These are phyloP conservation scores for Leptomonas seymouri DNA, from an alignment of 208 protist genomes.

Conservation along the genomic window DNA sequence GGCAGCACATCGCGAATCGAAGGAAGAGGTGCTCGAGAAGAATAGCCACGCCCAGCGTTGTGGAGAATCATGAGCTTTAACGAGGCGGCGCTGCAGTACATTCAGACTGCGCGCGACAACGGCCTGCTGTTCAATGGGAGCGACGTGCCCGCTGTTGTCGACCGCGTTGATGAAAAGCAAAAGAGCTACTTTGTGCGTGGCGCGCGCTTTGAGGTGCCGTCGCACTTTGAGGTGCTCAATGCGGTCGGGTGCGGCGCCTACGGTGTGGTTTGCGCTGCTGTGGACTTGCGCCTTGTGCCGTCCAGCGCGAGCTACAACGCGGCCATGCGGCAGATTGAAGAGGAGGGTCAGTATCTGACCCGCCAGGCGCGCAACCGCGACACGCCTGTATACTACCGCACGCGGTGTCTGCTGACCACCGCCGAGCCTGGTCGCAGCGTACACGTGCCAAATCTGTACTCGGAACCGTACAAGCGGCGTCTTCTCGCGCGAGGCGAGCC, in stretches of 20 bases:
- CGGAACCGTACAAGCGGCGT: slow-evolving; percentile 40
- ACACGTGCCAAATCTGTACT: slow-evolving; percentile 32
- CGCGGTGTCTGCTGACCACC: slow-evolving; percentile 5
- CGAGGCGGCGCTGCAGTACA: slow-evolving; percentile 30
- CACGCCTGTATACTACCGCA: slow-evolving; percentile 29
- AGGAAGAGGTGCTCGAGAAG: neutral
- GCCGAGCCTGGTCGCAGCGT: slow-evolving; percentile 14
- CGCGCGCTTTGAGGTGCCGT: slow-evolving; percentile 58
- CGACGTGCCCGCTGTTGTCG: slow-evolving; percentile 19
- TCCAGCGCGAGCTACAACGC: slow-evolving; percentile 43
- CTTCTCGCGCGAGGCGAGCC: slow-evolving; percentile 18
- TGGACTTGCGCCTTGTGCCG: slow-evolving; percentile 51
- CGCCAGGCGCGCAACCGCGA: slow-evolving; percentile 13
- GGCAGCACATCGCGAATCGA: neutral
- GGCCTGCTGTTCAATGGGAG: slow-evolving; percentile 31
- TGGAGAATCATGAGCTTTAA: slow-evolving; percentile 20
- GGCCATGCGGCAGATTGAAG: slow-evolving; percentile 34
- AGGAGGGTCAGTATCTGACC: slow-evolving; percentile 32
- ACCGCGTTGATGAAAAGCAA: slow-evolving; percentile 23
- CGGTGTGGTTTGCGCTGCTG: slow-evolving; percentile 74
- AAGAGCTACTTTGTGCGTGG: slow-evolving; percentile 65
- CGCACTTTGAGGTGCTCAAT: slow-evolving; percentile 66
- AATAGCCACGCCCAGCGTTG: neutral
- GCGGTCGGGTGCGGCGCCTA: slow-evolving; percentile 73
- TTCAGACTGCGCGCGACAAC: slow-evolving; percentile 29